Evolutionary conservation across 257 asterid species (phyloP).

Genomic region (Vinca minor): DNA sequence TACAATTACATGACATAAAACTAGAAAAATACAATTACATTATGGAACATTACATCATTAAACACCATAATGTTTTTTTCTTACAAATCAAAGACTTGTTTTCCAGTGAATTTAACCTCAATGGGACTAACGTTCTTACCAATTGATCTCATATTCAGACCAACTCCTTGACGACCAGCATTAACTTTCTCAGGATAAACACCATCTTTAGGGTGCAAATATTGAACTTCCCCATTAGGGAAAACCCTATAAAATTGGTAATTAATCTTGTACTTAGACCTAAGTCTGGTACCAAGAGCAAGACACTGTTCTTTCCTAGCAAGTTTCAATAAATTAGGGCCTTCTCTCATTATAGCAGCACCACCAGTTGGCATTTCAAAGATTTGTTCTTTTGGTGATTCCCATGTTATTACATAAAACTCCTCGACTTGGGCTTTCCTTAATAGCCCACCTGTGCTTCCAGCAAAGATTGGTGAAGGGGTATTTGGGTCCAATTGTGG

Average conservation of each 20-base stretch:
- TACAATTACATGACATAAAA: too few species aligned
- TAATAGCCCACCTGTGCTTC: constrained; percentile 85
- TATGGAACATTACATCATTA: too few species aligned
- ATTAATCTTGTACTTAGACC: constrained; percentile 86
- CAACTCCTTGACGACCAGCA: constrained; percentile 77
- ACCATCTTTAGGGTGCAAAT: constrained; percentile 93
- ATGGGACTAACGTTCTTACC: constrained; percentile 70
- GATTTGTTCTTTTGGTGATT: constrained; percentile 79
- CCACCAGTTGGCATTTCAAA: constrained; percentile 96
- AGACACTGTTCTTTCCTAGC: constrained; percentile 91
- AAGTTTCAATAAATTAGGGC: constrained; percentile 73
- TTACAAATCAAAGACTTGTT: constrained; percentile 5
- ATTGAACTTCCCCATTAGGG: constrained; percentile 92
- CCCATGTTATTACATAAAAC: constrained; percentile 88
- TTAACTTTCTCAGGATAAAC: constrained; percentile 96
- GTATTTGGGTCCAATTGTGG: constrained; percentile 83
- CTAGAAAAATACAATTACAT: too few species aligned
- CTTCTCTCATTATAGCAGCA: constrained; percentile 90
- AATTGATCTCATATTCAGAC: constrained; percentile 54
- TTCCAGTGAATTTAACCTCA: constrained; percentile 85
- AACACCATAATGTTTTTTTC: too few species aligned
- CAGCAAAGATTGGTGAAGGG: constrained; percentile 85
- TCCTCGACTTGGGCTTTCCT: constrained; percentile 89
- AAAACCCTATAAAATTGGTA: constrained; percentile 86
- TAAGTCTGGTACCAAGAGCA: constrained; percentile 71